Base-by-base conservation (phyloP, 2,329 filamentous ascomycete species). In the Sporothrix dimorphospora region DNA sequence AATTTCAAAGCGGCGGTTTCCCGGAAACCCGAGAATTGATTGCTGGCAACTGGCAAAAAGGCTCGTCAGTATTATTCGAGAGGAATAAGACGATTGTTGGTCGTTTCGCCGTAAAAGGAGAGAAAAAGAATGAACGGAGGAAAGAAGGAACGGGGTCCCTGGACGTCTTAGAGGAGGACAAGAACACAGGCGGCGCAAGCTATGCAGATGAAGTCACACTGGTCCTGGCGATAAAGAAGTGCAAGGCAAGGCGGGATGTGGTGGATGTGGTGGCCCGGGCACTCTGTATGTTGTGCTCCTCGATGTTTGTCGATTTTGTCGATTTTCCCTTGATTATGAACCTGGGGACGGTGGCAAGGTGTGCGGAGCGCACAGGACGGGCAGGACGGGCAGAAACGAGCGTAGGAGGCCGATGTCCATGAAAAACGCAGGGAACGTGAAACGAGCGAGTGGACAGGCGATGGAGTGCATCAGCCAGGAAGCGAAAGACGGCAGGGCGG, bases 401-500 rank as follows among this genome's bases (percentile, higher is more conserved):
- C 40, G 67, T 70, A 40, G 34, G 66, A 55, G 47, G 67, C 16
- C 24, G 53, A 34, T 3, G 38, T 47, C 67, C 67, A 70, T 70
- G 67, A 59, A 70, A 30, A 42, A n/a, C 34, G 53, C 67, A 70
- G 53, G 51, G 53, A 45, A 63, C 30, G 27, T 53, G 57, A 65
- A 71, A 71, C 69, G 69, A 71, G 59, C 27, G 57, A 66, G 40
- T 51, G 68, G 27, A 42, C 30, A 65, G 53, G 40, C 69, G 69
- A 63, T 49, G 40, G 38, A 57, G 68, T 45, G 68, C 53, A 47
- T 59, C 53, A 34, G 55, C 55, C 21, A 24, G 19, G 34, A 63
- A 63, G 55, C 59, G 59, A 47, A 53, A 45, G 51, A 11, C 27
- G 42, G 45, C 42, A 19, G 55, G 30, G 59, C 42, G n/a, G 57